Evolutionary conservation across 495 filamentous ascomycete genomes (phyloP), one percentile per base, ranked within the genome.

Genomic region (Chlorociboria aeruginascens): DNA sequence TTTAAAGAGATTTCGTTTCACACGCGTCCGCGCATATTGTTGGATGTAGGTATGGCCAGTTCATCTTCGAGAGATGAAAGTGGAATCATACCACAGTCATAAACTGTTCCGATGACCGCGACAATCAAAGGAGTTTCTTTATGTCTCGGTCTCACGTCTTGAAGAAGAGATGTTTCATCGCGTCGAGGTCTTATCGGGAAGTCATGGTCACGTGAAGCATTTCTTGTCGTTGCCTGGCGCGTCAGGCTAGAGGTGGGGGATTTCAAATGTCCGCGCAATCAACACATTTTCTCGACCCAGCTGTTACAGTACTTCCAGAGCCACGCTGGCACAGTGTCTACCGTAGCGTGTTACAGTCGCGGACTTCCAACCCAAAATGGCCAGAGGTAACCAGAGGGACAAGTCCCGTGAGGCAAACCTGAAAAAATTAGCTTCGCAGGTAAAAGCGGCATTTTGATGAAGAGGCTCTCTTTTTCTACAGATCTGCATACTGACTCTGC

Each of bases 351-450:
- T 46, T 6, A 32, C 29, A 46, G 38, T 50, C 40, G 55, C 41
- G 48, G 40, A 52, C 48, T 45, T 32, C 53, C 33, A n/a, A 45
- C 30, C 54, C 63, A 75, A 62, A 32, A 95, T 95, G 89, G 79
- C 89, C 49, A 85, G 89, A 62, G 89, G 89, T 54, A 96, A 96
- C 62, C 89, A 96, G 73, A 79, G 89, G 60, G 88, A 95, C 46
- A 85, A 84, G 65, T 85, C 83, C 59, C 84, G 89, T 49, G 83
- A 85, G 66, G 88, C 87, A 67, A 81, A 73, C 58, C 74, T 77
- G 62, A 86, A 89, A 71, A 77, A 78, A 61, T 60, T 69, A 42
- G 67, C 73, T 29, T 52, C 45, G 2, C 46, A 53, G 43, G 56
- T 59, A 50, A 32, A 32, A 11, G 32, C 17, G 29, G n/a, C 11